Base-by-base conservation (phyloP, 495 filamentous ascomycete genomes). In the Xylaria acuta region DNA sequence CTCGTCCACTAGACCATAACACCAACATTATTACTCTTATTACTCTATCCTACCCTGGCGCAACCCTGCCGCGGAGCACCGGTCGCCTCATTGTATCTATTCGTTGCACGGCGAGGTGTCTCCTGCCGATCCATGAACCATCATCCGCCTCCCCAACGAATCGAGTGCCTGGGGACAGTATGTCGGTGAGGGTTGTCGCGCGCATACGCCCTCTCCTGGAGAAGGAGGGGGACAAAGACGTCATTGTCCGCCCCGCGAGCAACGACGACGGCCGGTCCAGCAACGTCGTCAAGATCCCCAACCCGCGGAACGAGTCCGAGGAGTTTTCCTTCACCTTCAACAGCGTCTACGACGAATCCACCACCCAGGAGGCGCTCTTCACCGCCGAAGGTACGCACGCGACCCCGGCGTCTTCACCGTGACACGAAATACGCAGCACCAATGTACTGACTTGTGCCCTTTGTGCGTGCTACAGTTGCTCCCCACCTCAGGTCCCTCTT, bases 311-410 rank as follows among this genome's bases (percentile, higher is more conserved):
- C 72, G 92, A 92, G 72, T 85, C 88, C 7, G 96, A 99, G 78
- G 91, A 93, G 71, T 99, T 95, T 81, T 92, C 92, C 30, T 99
- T 98, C 77, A 90, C 95, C 38, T 99, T 98, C 88, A 97, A 94
- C 85, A 88, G 92, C 56, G 95, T 98, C 47, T 97, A 98, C 80
- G 93, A 92, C 73, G 87, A 90, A 70, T 80, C 88, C 56, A 90
- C 92, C 3, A 88, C 92, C 11, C 96, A 99, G 78, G 91, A 97
- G 80, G 87, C 92, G 68, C 82, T 99, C 41, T 99, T 97, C 76
- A 91, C 94, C 60, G 88, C 90, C 16, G 96, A 99, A 88, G 92
- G 94, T 94, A 83, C 72, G 88, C 16, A 56, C 64, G 36, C 49
- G 18, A 60, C 34, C 20, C 58, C 30, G 2, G 11, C 5, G 6